Base-by-base conservation (phyloP, 2,329 filamentous ascomycete species). In the Alternaria ethzedia region DNA sequence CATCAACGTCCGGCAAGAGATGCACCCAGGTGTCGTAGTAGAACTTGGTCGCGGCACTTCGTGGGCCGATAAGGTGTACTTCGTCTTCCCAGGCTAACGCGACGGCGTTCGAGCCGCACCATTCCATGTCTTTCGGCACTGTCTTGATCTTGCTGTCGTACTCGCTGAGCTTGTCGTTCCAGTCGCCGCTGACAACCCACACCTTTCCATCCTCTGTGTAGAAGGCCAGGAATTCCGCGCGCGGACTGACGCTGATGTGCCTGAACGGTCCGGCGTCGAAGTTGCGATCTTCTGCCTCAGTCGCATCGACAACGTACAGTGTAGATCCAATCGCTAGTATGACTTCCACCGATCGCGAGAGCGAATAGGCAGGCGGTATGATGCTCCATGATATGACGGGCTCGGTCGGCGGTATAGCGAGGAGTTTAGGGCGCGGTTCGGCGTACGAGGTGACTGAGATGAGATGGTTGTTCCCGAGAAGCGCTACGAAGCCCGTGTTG, bases 1-100 rank as follows among this genome's bases (percentile, higher is more conserved):
- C 96, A 76, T 99, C 96, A 65, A 87, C 86, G 84, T 96, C 94
- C 15, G 94, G 91, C 45, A 97, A 85, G 4, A 98, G 86, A 79
- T 98, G 96, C 12, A 99, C 91, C 66, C 93, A 90, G 9, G 91
- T 92, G 75, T 98, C 94, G 79, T 98, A 98, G 71, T 94, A 95
- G 78, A 94, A 96, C 80, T 86, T 89, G 28, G 86, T 89, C 6
- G 91, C 89, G 10, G 91, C 88, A 46, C 93, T 93, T 41, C 90
- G 91, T 0, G 94, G 93, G 0, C 95, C 96, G 64, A 99, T 91
- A 26, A 99, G 86, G 75, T 97, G 96, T 5, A 99, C 90, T 79
- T 99, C 96, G 75, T 99, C 96, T 76, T 98, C 96, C 96, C 96
- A 99, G 0, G 94, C 94, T 72, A 99, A 89, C 26, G 97, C 88